Conservation (phyloP, 1,139 yeast genomes). For the Taiozyma sp. region DNA sequence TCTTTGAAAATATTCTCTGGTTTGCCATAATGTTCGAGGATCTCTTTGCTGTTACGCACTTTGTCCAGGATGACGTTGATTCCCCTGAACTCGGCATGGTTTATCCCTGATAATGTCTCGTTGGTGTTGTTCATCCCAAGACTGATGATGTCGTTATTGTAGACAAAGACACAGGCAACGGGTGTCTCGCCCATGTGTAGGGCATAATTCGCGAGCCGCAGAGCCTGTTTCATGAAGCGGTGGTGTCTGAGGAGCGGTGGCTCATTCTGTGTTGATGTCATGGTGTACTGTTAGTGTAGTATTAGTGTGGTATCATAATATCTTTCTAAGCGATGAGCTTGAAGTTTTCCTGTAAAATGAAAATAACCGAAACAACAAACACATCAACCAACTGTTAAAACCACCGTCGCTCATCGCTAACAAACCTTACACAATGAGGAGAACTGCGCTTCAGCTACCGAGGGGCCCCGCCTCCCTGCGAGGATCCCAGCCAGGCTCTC, state of each 20-base stretch:
- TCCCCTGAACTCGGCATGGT: conserved; percentile 91
- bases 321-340: neutral
- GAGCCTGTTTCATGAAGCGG: conserved; percentile 43
- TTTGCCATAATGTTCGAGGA: conserved; percentile 8
- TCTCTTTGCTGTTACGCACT: conserved; percentile 13
- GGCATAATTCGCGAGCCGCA: conserved; percentile 50
- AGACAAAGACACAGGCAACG: conserved; percentile 63
- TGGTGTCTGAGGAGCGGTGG: conserved; percentile 7
- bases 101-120: conserved; percentile 71
- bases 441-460: neutral
- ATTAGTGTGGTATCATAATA: neutral
- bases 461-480: neutral
- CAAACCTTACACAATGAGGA: neutral
- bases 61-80: conserved; percentile 45
- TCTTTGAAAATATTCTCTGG: conserved; percentile 37
- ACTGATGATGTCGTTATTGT: conserved; percentile 51
- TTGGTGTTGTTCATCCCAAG: conserved; percentile 90
- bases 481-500: neutral
- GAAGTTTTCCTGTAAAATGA: neutral
- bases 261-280: neutral
- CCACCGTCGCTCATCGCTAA: too few species aligned
- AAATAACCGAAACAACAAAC: neutral
- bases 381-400: too few species aligned
- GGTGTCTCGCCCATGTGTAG: conserved; percentile 60
- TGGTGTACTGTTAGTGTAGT: neutral